A percentile compares a stretch with the other conserved stretches of the same genome.
Conservation (phyloP, 331 rosid genomes). For the Saraca asoca region DNA sequence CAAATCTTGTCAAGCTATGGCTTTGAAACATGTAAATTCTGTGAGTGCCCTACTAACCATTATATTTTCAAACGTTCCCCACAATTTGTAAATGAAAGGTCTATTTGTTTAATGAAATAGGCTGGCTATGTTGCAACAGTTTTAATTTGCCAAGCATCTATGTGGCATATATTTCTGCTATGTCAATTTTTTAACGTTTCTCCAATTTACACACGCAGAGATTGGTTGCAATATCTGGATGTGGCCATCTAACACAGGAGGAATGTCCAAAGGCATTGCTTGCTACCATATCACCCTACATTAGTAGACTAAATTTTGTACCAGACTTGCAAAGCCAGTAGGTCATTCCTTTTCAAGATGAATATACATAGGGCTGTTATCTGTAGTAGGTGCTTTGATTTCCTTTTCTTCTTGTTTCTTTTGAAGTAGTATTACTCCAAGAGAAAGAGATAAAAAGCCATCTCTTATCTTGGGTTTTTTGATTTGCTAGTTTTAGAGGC, state of each 20-base stretch:
- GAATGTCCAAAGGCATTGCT: constrained; percentile 96
- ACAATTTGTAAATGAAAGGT: too few relatives aligned
- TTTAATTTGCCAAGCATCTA: too few relatives aligned
- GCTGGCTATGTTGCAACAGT: too few relatives aligned
- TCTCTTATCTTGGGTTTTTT: constrained; percentile 55
- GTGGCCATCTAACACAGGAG: constrained; percentile 98
- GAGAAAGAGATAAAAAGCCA: constrained; percentile 47
- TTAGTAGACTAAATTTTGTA: constrained; percentile 51
- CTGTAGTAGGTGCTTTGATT: constrained; percentile 28
- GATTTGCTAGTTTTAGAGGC: constrained; percentile 50
- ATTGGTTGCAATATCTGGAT: constrained; percentile 87
- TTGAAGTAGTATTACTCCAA: constrained; percentile 34
- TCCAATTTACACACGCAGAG: constrained; percentile 60
- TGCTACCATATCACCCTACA: constrained; percentile 79
- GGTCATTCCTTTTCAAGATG: constrained; percentile 37
- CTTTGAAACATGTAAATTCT: constrained; percentile 61
- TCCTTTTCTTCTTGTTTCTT: neutral
- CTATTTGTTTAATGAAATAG: too few relatives aligned
- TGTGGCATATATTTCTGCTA: neutral
- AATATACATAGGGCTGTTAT: constrained; percentile 39
- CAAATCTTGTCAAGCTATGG: constrained; percentile 55
- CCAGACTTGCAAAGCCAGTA: constrained; percentile 56
- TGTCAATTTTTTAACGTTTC: constrained; percentile 7
- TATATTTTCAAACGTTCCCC: neutral
- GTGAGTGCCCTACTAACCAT: constrained; percentile 38